phyloP scores from a whole-genome alignment of 1,284 basidiomycete species.

The Phylloporus gajari region DNA sequence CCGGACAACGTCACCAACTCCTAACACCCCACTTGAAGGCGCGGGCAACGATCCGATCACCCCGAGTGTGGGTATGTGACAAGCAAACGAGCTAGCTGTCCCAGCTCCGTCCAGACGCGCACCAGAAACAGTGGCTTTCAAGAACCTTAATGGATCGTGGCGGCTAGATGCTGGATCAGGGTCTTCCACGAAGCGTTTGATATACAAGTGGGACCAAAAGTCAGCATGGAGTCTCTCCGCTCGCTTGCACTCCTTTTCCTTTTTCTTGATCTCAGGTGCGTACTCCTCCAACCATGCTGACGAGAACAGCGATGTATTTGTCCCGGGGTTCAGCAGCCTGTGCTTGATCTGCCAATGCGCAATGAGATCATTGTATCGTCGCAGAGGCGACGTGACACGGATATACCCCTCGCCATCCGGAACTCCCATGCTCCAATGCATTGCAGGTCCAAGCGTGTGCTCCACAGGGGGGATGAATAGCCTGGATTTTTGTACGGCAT shows the following conservation, averaged over 20 bases:
- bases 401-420: conserved; percentile 78
- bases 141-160: conserved; percentile 34
- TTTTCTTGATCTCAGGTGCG: conserved; percentile 42
- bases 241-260: conserved; percentile 43
- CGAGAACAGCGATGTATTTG: conserved; percentile 52
- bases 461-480: conserved; percentile 50
- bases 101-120: conserved; percentile 23
- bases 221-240: conserved; percentile 47
- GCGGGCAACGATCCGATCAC: conserved; percentile 30
- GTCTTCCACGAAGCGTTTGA: conserved; percentile 46
- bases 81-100: conserved; percentile 25
- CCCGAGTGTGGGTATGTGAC: conserved; percentile 41
- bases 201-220: conserved; percentile 57
- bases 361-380: conserved; percentile 87
- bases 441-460: conserved; percentile 64
- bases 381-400: conserved; percentile 88
- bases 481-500: conserved; percentile 46
- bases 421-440: conserved; percentile 81
- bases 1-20: conserved; percentile 36
- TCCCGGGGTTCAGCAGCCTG: conserved; percentile 62
- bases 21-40: conserved; percentile 17
- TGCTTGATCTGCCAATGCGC: conserved; percentile 96
- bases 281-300: conserved; percentile 55
- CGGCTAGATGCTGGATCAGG: conserved; percentile 31
- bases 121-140: conserved; percentile 38